phyloP scores from a whole-genome alignment of 2,329 filamentous ascomycete species.

The Gaeumannomyces tritici region DNA sequence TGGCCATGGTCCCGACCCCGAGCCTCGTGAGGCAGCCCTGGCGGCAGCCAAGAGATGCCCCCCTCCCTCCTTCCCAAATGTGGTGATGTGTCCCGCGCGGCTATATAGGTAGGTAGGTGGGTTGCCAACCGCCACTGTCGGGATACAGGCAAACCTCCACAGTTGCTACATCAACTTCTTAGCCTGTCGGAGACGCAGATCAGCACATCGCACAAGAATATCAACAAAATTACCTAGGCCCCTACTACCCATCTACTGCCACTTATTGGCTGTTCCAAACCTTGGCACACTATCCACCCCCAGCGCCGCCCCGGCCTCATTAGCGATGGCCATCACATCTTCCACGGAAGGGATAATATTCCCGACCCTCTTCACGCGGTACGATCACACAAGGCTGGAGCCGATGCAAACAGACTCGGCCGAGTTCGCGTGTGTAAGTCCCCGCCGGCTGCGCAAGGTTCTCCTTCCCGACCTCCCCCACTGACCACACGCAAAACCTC shows the following conservation, averaged over 20 bases:
- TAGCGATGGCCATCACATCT: not conserved
- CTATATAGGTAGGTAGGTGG: too few species aligned
- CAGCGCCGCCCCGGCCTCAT: not conserved
- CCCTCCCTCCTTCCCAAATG: too few species aligned
- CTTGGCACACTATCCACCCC: not conserved
- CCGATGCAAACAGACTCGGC: not conserved
- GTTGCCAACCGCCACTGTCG: not conserved
- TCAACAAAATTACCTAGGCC: too few species aligned
- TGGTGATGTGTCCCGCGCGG: too few species aligned
- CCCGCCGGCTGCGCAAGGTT: too few species aligned
- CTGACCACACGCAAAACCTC: not conserved
- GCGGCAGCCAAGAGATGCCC: not conserved
- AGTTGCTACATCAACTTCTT: too few species aligned
- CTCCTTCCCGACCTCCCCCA: too few species aligned
- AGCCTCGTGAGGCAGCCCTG: not conserved
- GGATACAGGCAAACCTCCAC: too few species aligned
- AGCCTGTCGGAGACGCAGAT: too few species aligned
- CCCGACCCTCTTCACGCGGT: not conserved
- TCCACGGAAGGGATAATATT: not conserved
- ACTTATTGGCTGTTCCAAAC: not conserved
- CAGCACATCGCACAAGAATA: too few species aligned
- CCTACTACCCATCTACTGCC: not conserved
- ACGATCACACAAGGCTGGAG: not conserved
- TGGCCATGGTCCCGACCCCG: not conserved
- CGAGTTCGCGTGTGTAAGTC: not conserved